phyloP scores from a whole-genome alignment of 148 eudicot species.

The Tetragonia tetragonoides region DNA sequence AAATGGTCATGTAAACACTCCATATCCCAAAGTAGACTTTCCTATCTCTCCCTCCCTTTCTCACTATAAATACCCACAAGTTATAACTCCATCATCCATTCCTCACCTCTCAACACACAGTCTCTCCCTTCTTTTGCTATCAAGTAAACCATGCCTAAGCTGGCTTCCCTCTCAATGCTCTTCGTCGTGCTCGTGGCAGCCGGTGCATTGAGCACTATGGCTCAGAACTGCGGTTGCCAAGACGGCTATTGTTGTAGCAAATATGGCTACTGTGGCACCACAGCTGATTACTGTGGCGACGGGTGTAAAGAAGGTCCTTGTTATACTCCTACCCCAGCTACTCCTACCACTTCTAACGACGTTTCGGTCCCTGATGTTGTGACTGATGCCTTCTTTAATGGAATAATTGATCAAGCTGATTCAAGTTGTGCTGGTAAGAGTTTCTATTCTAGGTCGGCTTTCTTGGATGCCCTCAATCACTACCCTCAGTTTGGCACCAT shows the following conservation, averaged over 20 bases:
- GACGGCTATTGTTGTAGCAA: conserved; percentile 43
- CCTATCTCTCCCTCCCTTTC: too few relatives aligned
- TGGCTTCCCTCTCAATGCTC: too few relatives aligned
- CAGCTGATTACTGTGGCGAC: conserved; percentile 44
- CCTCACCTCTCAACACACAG: too few relatives aligned
- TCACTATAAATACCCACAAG: too few relatives aligned
- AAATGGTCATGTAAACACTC: too few relatives aligned
- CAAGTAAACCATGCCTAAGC: too few relatives aligned
- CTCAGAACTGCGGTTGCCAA: conserved; percentile 48
- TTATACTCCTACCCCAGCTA: background rate
- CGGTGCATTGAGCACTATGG: background rate
- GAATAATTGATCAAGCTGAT: conserved; percentile 37
- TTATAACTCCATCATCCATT: too few relatives aligned
- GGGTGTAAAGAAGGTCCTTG: conserved; percentile 55
- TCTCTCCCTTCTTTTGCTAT: too few relatives aligned
- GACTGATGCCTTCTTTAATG: conserved; percentile 43
- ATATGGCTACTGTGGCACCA: conserved; percentile 48
- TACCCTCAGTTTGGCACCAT: conserved; percentile 46
- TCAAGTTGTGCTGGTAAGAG: conserved; percentile 47
- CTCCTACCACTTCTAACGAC: conserved; percentile 1
- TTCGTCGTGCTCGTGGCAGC: too few relatives aligned
- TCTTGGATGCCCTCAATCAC: conserved; percentile 36
- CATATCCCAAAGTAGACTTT: too few relatives aligned
- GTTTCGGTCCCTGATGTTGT: conserved; percentile 40
- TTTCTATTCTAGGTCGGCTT: conserved; percentile 41